These are phyloP conservation scores for Aspergillus wentii DNA, from an alignment of 495 filamentous ascomycete genomes.

Conservation along the genomic window DNA sequence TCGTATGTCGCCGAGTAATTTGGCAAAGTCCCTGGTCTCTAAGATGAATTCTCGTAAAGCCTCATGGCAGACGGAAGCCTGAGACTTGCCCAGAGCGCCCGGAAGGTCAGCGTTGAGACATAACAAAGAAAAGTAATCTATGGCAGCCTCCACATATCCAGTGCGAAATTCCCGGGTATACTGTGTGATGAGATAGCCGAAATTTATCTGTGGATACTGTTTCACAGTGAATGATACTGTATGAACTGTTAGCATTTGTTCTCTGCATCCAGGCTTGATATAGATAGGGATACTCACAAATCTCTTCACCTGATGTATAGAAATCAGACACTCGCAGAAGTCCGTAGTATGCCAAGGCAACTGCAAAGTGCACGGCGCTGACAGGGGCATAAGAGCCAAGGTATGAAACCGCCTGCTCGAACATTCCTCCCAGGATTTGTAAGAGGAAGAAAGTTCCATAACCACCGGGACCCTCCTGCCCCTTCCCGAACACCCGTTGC, in stretches of 20 bases:
- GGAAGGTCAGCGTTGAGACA: constrained; percentile 87
- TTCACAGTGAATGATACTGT: constrained; percentile 66
- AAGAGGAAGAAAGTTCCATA: constrained; percentile 91
- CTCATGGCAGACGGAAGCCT: constrained; percentile 82
- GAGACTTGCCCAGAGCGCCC: constrained; percentile 65
- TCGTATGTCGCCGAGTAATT: constrained; percentile 85
- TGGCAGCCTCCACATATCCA: constrained; percentile 76
- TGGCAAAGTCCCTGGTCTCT: constrained; percentile 90
- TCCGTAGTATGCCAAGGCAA: constrained; percentile 86
- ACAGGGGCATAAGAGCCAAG: constrained; percentile 85
- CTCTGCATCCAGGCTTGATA: not conserved
- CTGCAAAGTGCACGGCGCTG: constrained; percentile 91
- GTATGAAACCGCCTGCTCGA: constrained; percentile 88
- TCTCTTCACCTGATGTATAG: constrained; percentile 61
- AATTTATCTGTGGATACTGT: constrained; percentile 84
- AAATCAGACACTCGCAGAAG: constrained; percentile 80
- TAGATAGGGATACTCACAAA: constrained; percentile 45
- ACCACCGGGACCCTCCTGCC: constrained; percentile 63
- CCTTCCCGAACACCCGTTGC: constrained; percentile 76
- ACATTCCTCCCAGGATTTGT: constrained; percentile 86
- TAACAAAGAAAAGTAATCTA: constrained; percentile 90
- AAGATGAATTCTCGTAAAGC: constrained; percentile 92
- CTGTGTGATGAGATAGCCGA: constrained; percentile 85
- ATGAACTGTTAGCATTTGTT: constrained; percentile 23
- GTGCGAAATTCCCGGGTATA: constrained; percentile 95